These are phyloP conservation scores for Cruciata laevipes DNA, from an alignment of 257 asterid species.

Conservation along the genomic window DNA sequence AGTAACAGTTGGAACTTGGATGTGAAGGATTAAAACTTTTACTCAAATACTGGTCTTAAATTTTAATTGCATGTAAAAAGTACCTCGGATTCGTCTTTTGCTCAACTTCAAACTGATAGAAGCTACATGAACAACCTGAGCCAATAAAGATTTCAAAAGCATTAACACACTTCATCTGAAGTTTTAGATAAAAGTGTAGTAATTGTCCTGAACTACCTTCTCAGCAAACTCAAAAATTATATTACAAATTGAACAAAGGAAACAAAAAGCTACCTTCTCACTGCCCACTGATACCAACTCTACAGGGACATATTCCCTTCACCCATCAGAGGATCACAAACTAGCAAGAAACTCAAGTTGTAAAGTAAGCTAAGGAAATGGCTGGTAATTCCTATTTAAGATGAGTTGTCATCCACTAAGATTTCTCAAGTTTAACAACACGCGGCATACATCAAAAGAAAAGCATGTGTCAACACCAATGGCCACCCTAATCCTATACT, in stretches of 20 bases:
- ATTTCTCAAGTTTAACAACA: neutral
- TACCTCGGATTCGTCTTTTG: slow-evolving; percentile 74
- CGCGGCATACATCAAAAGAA: neutral
- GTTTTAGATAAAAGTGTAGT: neutral
- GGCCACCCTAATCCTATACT: neutral
- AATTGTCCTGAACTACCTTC: neutral
- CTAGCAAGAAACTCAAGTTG: slow-evolving; percentile 37
- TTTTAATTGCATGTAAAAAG: slow-evolving; percentile 13
- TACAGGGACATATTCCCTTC: slow-evolving; percentile 91
- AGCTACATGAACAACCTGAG: slow-evolving; percentile 93
- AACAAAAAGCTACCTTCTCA: slow-evolving; percentile 59
- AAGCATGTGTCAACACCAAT: neutral
- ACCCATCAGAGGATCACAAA: slow-evolving; percentile 97
- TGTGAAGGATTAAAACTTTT: slow-evolving; percentile 1
- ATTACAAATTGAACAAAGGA: neutral
- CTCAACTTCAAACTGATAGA: slow-evolving; percentile 94
- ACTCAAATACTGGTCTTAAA: slow-evolving; percentile 5
- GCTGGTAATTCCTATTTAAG: neutral
- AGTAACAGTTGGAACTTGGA: neutral
- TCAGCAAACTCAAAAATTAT: neutral
- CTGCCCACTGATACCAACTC: slow-evolving; percentile 78
- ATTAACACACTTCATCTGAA: slow-evolving; percentile 12
- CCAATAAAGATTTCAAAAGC: slow-evolving; percentile 17
- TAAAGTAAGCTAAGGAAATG: neutral
- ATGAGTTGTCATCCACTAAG: neutral